phyloP scores from a whole-genome alignment of 192 early-diverging fungal genomes.

The Linnemannia zychae region DNA sequence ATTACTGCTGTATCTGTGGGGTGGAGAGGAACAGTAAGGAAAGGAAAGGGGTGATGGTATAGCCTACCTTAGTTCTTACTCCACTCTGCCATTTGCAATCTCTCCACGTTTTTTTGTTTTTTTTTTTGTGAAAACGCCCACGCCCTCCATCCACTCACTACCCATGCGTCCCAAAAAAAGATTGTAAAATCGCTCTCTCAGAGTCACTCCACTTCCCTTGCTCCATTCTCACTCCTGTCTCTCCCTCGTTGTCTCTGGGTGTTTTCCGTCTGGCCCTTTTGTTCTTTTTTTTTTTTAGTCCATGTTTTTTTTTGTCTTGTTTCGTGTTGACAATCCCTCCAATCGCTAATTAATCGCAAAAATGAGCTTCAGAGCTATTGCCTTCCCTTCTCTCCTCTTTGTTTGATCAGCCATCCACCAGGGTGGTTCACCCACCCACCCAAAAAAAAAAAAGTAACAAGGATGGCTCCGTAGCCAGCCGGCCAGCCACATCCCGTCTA shows the following conservation, averaged over 20 bases:
- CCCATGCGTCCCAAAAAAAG: neutral
- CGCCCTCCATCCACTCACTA: neutral
- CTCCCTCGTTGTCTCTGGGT: neutral
- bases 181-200: neutral
- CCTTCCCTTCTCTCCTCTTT: neutral
- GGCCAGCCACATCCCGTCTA: neutral
- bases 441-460: too few species aligned
- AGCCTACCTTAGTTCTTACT: neutral
- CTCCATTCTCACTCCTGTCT: neutral
- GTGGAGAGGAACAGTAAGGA: neutral
- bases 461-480: neutral
- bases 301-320: neutral
- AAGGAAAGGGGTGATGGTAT: neutral
- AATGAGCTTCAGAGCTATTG: neutral
- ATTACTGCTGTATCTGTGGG: constrained; percentile 2
- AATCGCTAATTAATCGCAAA: constrained; percentile 4
- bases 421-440: neutral
- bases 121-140: neutral
- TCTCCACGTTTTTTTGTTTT: neutral
- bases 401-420: neutral
- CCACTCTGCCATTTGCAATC: neutral
- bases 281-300: neutral
- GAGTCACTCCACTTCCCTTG: neutral
- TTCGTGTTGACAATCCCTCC: neutral
- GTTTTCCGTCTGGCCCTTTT: neutral